Conservation (phyloP, 2,329 filamentous ascomycete genomes). For the Colletotrichum sp. region DNA sequence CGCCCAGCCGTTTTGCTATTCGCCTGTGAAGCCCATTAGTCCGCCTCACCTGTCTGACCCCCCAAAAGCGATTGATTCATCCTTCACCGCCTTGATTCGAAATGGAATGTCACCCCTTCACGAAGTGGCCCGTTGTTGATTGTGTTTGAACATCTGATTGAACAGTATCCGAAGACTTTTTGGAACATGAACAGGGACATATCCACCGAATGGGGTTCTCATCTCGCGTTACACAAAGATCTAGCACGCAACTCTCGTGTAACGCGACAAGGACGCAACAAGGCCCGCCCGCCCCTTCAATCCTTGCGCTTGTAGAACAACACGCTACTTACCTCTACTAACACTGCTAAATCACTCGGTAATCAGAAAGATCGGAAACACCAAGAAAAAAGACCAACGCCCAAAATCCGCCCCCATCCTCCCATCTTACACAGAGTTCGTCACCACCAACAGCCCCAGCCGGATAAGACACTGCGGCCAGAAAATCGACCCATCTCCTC, state of each 20-base stretch:
- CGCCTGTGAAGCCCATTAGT: not conserved
- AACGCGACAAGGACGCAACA: not conserved
- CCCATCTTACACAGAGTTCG: not conserved
- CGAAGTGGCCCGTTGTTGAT: not conserved
- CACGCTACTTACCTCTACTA: not conserved
- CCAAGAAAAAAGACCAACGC: not conserved
- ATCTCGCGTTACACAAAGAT: not conserved
- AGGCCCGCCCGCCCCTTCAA: not conserved
- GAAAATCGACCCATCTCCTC: not conserved
- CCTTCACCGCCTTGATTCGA: not conserved
- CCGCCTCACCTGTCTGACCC: not conserved
- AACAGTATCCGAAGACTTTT: not conserved
- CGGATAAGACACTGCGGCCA: not conserved
- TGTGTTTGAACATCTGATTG: not conserved
- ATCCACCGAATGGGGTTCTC: not conserved
- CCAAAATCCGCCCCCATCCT: not conserved
- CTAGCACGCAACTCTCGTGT: not conserved
- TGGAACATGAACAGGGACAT: not conserved
- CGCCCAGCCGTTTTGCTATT: conserved; percentile 1
- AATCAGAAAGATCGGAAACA: not conserved
- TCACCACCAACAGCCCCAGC: not conserved
- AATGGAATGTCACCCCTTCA: not conserved
- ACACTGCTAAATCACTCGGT: not conserved
- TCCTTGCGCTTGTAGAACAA: too few relatives aligned
- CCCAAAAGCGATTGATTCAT: not conserved